Percentiles rank a stretch among this genome's conserved stretches.
phyloP scores from a whole-genome alignment of 148 eudicot genomes.

The Vaccinium macrocarpon region DNA sequence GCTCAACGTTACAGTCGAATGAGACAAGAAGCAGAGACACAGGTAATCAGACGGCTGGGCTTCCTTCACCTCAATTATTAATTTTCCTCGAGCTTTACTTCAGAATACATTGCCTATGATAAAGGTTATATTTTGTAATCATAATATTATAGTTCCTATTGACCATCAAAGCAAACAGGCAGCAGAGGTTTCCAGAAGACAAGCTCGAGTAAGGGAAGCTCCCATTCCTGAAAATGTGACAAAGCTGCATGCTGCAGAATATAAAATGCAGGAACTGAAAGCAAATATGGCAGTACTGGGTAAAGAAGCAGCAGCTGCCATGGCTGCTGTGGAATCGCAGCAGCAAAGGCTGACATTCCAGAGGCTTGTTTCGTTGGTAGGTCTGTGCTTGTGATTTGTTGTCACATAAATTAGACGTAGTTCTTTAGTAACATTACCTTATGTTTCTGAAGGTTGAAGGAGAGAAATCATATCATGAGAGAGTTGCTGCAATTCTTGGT shows the following conservation, averaged over 20 bases:
- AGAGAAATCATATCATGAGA: slow-evolving; percentile 51
- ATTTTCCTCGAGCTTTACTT: neutral
- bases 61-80: slow-evolving; percentile 8
- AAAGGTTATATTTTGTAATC: neutral
- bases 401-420: neutral
- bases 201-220: slow-evolving; percentile 88
- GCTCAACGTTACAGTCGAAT: slow-evolving; percentile 95
- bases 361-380: slow-evolving; percentile 90
- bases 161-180: slow-evolving; percentile 67
- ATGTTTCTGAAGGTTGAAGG: slow-evolving; percentile 46
- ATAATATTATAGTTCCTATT: slow-evolving; percentile 18
- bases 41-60: slow-evolving; percentile 44
- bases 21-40: slow-evolving; percentile 98
- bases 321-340: slow-evolving; percentile 90
- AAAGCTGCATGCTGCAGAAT: slow-evolving; percentile 85
- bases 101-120: neutral
- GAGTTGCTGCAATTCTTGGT: slow-evolving; percentile 53
- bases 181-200: slow-evolving; percentile 79
- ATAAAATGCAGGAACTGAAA: slow-evolving; percentile 85
- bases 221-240: slow-evolving; percentile 83
- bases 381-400: slow-evolving; percentile 9
- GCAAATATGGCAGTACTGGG: slow-evolving; percentile 97
- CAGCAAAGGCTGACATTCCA: slow-evolving; percentile 94
- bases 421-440: neutral
- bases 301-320: slow-evolving; percentile 90